Percentiles rank a stretch among this genome's conserved stretches.
phyloP scores from a whole-genome alignment of 2,329 filamentous ascomycete species.

The Nigrospora sphaerica region DNA sequence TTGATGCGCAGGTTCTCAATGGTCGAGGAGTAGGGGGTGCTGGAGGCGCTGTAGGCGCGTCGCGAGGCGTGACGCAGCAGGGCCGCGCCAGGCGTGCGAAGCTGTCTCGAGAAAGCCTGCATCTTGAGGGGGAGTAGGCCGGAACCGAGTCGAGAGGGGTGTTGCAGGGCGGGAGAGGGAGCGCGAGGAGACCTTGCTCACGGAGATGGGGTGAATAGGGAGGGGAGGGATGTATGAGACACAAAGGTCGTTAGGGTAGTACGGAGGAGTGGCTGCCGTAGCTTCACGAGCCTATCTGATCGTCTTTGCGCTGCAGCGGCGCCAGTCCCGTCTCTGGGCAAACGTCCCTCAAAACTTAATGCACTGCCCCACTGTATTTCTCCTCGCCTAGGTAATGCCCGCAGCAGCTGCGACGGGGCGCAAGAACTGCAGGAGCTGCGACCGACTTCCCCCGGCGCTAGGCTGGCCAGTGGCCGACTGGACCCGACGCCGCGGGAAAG shows the following conservation, averaged over 20 bases:
- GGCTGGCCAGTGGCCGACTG: too few relatives aligned
- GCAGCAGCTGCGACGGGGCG: too few relatives aligned
- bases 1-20: constrained; percentile 89
- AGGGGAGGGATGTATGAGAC: too few relatives aligned
- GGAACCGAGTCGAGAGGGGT: constrained; percentile 4
- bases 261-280: too few relatives aligned
- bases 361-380: too few relatives aligned
- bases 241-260: too few relatives aligned
- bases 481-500: too few relatives aligned
- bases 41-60: constrained; percentile 68
- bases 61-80: constrained; percentile 57
- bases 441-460: too few relatives aligned
- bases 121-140: constrained; percentile 44
- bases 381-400: too few relatives aligned
- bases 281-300: too few relatives aligned
- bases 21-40: constrained; percentile 64
- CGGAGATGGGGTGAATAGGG: too few relatives aligned
- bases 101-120: constrained; percentile 76
- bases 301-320: not conserved
- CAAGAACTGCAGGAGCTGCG: too few relatives aligned
- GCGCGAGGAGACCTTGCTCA: not conserved
- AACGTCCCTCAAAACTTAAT: not conserved
- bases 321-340: not conserved
- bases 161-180: not conserved
- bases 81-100: constrained; percentile 56